Percentiles rank a stretch among this genome's conserved stretches.
These are phyloP conservation scores for Cordyceps fumosorosea DNA, from an alignment of 2,329 filamentous ascomycete species.

Conservation along the genomic window DNA sequence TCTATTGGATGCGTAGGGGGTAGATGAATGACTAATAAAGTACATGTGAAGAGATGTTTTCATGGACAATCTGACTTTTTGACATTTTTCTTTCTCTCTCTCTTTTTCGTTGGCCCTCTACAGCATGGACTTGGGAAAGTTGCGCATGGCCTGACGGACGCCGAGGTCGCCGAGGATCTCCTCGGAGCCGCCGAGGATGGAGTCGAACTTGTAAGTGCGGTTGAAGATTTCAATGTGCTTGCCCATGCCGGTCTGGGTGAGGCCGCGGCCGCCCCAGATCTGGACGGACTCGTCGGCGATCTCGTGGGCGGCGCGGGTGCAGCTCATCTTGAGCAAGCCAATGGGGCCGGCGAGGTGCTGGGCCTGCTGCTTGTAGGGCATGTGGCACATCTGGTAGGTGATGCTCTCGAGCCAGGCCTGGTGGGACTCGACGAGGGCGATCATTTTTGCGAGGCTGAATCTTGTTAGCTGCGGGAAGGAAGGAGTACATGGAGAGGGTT, in stretches of 20 bases:
- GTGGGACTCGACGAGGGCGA: conserved; percentile 71
- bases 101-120: conserved; percentile 26
- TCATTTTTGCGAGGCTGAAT: conserved; percentile 72
- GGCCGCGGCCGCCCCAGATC: conserved; percentile 75
- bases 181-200: conserved; percentile 73
- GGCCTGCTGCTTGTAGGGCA: conserved; percentile 72
- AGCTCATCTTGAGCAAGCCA: conserved; percentile 72
- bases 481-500: not conserved
- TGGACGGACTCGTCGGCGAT: conserved; percentile 79
- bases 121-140: conserved; percentile 78
- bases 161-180: conserved; percentile 77
- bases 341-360: conserved; percentile 74
- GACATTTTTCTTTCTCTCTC: not conserved
- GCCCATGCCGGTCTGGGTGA: conserved; percentile 81
- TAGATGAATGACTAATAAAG: not conserved
- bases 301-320: conserved; percentile 71
- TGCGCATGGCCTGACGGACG: conserved; percentile 75
- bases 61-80: not conserved
- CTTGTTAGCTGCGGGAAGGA: not conserved
- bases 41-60: not conserved
- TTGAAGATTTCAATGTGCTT: conserved; percentile 78
- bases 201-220: conserved; percentile 75
- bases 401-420: conserved; percentile 81
- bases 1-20: not conserved
- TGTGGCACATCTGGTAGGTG: conserved; percentile 82